Evolutionary conservation across 2,329 filamentous ascomycete genomes (phyloP), one percentile per base, ranked within the genome.

Genomic region (Verticillium klebahnii): DNA sequence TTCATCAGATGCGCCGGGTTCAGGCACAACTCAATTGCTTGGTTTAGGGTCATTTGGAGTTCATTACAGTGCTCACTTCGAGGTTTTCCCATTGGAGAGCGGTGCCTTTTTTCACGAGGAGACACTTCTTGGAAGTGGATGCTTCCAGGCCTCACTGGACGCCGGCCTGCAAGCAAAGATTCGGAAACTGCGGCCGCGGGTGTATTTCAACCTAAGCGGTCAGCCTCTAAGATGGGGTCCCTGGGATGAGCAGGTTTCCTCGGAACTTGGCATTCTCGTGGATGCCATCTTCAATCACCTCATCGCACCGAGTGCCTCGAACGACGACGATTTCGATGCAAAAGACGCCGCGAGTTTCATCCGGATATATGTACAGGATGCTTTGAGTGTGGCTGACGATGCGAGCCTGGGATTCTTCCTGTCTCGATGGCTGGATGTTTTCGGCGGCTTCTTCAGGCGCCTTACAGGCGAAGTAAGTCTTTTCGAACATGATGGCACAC

Each of bases 41-140:
- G 85, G 85, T 1, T 73, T 89, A 8, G 85, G 82, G 0, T 83
- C 85, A 0, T 87, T 85, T 69, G 86, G 86, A 1, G 85, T 83
- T 1, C 78, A 80, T 29, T 89, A 89, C 69, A 83, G 85, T 0
- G 79, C 83, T 37, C 81, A 89, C 67, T 89, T 89, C 64, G 85
- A 88, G 56, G 72, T 85, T 5, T 86, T 87, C 60, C 85, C 86
- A 19, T 73, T 89, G 34, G 80, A 83, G 45, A 67, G 72, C 7
- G 81, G 81, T 3, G 78, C 83, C 0, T 88, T 81, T 70, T 89
- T 89, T 60, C 85, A 88, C 60, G 78, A 82, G 63, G 82, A 77
- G 59, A 89, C 85, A 0, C 70, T 88, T 32, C 73, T 89, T 55
- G 87, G 86, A 8, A 80, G 78, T 65, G 85, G 85, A 1, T 71